Percentiles rank a stretch among this genome's conserved stretches.
Conservation (phyloP, 768 basidiomycete genomes). For the Lyophyllum semitale region DNA sequence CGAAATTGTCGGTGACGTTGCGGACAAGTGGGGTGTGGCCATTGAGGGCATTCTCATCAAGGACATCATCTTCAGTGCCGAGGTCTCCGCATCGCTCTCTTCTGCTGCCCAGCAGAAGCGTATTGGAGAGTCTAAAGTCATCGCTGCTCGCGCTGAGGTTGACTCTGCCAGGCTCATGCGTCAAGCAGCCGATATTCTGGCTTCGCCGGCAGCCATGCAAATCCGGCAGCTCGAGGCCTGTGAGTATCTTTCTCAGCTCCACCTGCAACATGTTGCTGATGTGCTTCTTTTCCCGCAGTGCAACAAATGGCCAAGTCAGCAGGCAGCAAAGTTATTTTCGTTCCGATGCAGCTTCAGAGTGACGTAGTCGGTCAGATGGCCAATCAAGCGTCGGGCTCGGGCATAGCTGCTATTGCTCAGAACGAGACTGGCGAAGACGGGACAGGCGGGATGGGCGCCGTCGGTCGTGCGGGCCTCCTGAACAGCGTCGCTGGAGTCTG, state of each 20-base stretch:
- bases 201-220: slow-evolving; percentile 96
- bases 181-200: slow-evolving; percentile 93
- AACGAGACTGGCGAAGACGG: slow-evolving; percentile 42
- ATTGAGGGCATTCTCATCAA: slow-evolving; percentile 97
- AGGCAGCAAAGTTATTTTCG: slow-evolving; percentile 91
- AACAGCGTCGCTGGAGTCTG: slow-evolving; percentile 50
- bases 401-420: slow-evolving; percentile 27
- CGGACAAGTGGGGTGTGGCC: slow-evolving; percentile 95
- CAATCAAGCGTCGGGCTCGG: slow-evolving; percentile 28
- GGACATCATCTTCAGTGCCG: slow-evolving; percentile 90
- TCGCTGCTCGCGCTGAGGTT: slow-evolving; percentile 94
- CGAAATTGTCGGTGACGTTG: slow-evolving; percentile 90
- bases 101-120: slow-evolving; percentile 97
- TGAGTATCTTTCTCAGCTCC: slow-evolving; percentile 26
- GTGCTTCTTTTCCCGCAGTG: slow-evolving; percentile 39
- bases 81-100: slow-evolving; percentile 88
- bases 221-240: slow-evolving; percentile 93
- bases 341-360: slow-evolving; percentile 87
- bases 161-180: slow-evolving; percentile 95
- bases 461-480: slow-evolving; percentile 54
- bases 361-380: slow-evolving; percentile 60
- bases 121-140: slow-evolving; percentile 95
- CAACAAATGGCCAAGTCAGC: slow-evolving; percentile 93
- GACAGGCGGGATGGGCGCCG: slow-evolving; percentile 40
- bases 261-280: background rate